phyloP scores from a whole-genome alignment of 1,139 yeast genomes.

The Suhomyces terraborum region DNA sequence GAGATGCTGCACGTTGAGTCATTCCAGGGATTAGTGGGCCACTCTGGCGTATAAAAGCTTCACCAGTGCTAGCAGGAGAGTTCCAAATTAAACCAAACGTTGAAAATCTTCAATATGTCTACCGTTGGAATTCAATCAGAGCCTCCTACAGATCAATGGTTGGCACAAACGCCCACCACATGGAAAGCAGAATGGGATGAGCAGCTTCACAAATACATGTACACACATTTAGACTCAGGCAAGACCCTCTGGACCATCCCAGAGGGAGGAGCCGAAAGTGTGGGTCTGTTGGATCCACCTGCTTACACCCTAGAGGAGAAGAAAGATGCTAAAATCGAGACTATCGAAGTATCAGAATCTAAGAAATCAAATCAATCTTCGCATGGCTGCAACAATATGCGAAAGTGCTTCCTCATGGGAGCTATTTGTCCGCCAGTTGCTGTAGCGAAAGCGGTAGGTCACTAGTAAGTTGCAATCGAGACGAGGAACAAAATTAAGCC shows the following conservation, averaged over 20 bases:
- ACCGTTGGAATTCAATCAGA: background rate
- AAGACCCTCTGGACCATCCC: constrained; percentile 20
- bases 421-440: background rate
- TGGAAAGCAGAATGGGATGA: constrained; percentile 36
- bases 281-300: constrained; percentile 3
- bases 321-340: background rate
- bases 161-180: constrained; percentile 27
- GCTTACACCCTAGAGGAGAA: background rate
- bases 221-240: constrained; percentile 16
- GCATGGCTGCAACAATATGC: background rate
- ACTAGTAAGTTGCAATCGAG: background rate
- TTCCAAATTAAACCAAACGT: too few relatives aligned
- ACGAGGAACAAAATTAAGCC: background rate
- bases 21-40: background rate
- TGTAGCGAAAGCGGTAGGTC: background rate
- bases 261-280: background rate
- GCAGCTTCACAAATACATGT: constrained; percentile 26
- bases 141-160: background rate
- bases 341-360: background rate
- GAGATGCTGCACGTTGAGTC: too few relatives aligned
- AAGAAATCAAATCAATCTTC: background rate
- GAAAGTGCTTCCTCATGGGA: background rate
- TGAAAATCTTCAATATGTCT: background rate
- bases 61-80: too few relatives aligned
- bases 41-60: background rate